Evolutionary conservation across 495 filamentous ascomycete genomes (phyloP), one percentile per base, ranked within the genome.

Genomic region (Entonaema liquescens): DNA sequence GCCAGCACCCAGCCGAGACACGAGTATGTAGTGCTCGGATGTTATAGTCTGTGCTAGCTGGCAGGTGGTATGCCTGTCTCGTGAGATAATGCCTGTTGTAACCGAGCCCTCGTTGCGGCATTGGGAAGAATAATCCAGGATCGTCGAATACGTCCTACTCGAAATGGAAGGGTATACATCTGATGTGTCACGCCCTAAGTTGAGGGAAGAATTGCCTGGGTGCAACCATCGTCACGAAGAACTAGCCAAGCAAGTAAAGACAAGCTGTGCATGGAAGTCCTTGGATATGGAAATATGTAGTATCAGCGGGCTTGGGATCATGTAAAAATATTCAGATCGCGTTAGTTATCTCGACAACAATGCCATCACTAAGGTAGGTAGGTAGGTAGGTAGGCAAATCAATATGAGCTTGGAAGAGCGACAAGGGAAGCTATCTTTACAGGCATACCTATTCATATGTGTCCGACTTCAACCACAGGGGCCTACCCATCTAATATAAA

Each of bases 11-110:
- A 33, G 26, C 68, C 29, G 53, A 35, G 55, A 61, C 58, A 66
- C 56, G 36, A 63, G 13, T 25, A 55, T 65, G 26, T 21, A 25
- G 35, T 38, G 26, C 49, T 60, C 12, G 35, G 35, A 23, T 9
- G 55, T 55, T 53, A 31, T 15, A 12, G 28, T 21, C 31, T 50
- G 40, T 44, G 36, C 49, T 50, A 49, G 49, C 25, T 44, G 40
- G 19, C 33, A 35, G 26, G 40, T 19, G 29, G 23, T 8, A 59
- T 63, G 59, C 23, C 47, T 68, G 54, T 53, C 69, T 70, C 40
- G 23, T 42, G 40, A 57, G 6, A 33, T 13, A 36, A 60, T 9
- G 49, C 23, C 33, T 31, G 28, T 56, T 54, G 35, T 23, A 25
- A 42, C 21, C 38, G 23, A 67, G 3, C 8, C 26, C 21, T 19